Conservation (phyloP, 805 yeast species). For the Wickerhamiella siamensis region DNA sequence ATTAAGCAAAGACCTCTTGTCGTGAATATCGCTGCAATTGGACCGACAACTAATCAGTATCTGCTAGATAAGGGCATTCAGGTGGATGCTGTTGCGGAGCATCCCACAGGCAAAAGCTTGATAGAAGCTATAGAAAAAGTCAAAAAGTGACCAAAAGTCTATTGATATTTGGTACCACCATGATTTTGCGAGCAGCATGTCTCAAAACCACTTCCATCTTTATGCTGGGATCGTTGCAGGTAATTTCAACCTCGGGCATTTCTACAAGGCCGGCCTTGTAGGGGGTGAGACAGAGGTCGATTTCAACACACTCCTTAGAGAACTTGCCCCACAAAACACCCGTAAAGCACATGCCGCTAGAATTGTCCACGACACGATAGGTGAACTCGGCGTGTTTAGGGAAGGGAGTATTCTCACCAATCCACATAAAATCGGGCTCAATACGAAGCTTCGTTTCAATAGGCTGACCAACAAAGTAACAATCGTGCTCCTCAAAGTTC, state of each 20-base stretch:
- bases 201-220: slow-evolving; percentile 33
- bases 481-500: slow-evolving; percentile 20
- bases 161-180: slow-evolving; percentile 58
- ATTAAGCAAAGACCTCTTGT: slow-evolving; percentile 22
- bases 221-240: slow-evolving; percentile 21
- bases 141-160: slow-evolving; percentile 47
- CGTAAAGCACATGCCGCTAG: slow-evolving; percentile 67
- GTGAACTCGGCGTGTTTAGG: slow-evolving; percentile 23
- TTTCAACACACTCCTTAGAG: slow-evolving; percentile 23
- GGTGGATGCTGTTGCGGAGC: slow-evolving; percentile 51
- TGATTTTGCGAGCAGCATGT: slow-evolving; percentile 53
- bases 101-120: slow-evolving; percentile 57
- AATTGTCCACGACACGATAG: slow-evolving; percentile 35
- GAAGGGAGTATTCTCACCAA: slow-evolving; percentile 9
- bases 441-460: slow-evolving; percentile 34
- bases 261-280: slow-evolving; percentile 57
- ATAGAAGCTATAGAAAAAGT: slow-evolving; percentile 26
- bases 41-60: slow-evolving; percentile 73
- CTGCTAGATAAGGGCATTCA: slow-evolving; percentile 36
- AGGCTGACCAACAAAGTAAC: slow-evolving; percentile 47
- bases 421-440: slow-evolving; percentile 35
- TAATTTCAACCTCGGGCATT: slow-evolving; percentile 47
- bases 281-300: slow-evolving; percentile 45
- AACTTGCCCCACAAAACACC: slow-evolving; percentile 49
- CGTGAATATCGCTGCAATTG: slow-evolving; percentile 65